Evolutionary conservation across 2,329 filamentous ascomycete species (phyloP).

Genomic region (Nemania sp.): DNA sequence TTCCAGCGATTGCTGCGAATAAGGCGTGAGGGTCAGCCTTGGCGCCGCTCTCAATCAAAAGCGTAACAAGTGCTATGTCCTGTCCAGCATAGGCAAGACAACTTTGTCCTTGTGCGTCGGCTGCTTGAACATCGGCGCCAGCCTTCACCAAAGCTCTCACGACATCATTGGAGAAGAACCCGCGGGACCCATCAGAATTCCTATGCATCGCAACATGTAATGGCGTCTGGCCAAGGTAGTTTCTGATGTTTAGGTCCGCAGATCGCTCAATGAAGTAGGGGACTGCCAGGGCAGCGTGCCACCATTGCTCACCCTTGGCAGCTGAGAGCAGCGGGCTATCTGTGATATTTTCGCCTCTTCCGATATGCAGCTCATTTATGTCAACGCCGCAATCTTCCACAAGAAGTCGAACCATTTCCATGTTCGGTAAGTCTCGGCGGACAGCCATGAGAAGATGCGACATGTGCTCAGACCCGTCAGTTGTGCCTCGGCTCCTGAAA

Average conservation of each 20-base stretch:
- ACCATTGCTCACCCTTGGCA: slow-evolving; percentile 13
- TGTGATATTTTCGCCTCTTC: background rate
- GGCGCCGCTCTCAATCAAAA: slow-evolving; percentile 11
- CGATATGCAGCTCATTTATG: slow-evolving; percentile 1
- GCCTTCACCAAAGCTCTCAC: slow-evolving; percentile 7
- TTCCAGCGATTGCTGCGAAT: background rate
- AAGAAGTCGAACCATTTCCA: slow-evolving; percentile 13
- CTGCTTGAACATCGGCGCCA: slow-evolving; percentile 13
- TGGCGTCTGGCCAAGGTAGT: slow-evolving; percentile 3
- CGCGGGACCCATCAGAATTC: no score
- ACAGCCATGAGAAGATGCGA: slow-evolving; percentile 9
- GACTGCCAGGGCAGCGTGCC: slow-evolving; percentile 15
- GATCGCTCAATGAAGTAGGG: slow-evolving; percentile 15
- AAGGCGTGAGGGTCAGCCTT: background rate
- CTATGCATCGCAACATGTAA: slow-evolving; percentile 5
- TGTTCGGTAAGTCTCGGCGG: slow-evolving; percentile 2
- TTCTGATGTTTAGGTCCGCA: slow-evolving; percentile 7
- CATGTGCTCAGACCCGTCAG: background rate
- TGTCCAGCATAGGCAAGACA: slow-evolving; percentile 11
- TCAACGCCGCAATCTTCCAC: slow-evolving; percentile 8
- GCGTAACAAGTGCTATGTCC: background rate
- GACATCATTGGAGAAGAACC: background rate
- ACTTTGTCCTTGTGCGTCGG: slow-evolving; percentile 6
- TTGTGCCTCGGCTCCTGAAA: background rate
- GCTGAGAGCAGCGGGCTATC: slow-evolving; percentile 4